phyloP scores from a whole-genome alignment of 2,329 filamentous ascomycete species.

The Paecilomyces variotii region DNA sequence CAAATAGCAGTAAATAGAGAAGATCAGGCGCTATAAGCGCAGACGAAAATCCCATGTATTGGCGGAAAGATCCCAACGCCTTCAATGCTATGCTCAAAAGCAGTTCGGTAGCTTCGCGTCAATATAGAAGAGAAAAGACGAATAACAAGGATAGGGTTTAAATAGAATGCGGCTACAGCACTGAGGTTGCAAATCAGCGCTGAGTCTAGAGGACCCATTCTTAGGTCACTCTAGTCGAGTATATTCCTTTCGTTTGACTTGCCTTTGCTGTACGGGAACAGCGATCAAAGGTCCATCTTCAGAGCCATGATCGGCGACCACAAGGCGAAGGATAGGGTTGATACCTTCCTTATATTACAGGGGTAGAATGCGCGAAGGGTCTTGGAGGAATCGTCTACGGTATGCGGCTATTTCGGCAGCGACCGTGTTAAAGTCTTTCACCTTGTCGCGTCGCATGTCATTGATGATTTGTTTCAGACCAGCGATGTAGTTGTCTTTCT shows the following conservation, averaged over 20 bases:
- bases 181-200: conserved; percentile 2
- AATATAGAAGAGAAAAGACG: neutral
- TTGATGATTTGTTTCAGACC: conserved; percentile 43
- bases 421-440: conserved; percentile 43
- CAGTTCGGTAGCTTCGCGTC: conserved; percentile 3
- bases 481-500: conserved; percentile 35
- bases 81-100: conserved; percentile 1
- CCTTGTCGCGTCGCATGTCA: conserved; percentile 40
- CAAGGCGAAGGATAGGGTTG: conserved; percentile 1
- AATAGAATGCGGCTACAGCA: neutral
- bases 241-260: neutral
- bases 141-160: neutral
- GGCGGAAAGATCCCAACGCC: conserved; percentile 2
- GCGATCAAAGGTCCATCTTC: neutral
- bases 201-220: conserved; percentile 12
- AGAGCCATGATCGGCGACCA: neutral
- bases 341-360: conserved; percentile 27
- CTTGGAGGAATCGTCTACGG: conserved; percentile 42
- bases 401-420: conserved; percentile 43
- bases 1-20: conserved; percentile 1
- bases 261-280: neutral
- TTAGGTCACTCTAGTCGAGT: neutral
- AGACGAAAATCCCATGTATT: neutral
- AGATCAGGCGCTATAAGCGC: neutral
- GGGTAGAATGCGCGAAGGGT: conserved; percentile 37